phyloP scores from a whole-genome alignment of 495 filamentous ascomycete genomes.

The Talaromyces stipitatus region DNA sequence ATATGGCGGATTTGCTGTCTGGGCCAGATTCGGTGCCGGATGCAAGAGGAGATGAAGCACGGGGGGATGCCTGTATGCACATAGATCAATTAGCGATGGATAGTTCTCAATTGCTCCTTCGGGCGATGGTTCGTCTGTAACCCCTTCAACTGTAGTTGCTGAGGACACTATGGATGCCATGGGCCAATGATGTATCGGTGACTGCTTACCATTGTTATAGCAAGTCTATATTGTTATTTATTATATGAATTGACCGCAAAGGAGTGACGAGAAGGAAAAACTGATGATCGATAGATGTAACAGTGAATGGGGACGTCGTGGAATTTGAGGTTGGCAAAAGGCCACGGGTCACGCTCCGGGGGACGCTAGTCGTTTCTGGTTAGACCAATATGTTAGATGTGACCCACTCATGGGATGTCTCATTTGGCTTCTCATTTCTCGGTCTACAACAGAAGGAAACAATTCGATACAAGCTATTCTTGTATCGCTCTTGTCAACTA shows the following conservation, averaged over 20 bases:
- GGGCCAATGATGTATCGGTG: not conserved
- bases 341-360: conserved; percentile 5
- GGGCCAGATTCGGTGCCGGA: conserved; percentile 43
- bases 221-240: not conserved
- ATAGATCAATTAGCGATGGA: conserved; percentile 2
- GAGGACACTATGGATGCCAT: not conserved
- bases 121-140: not conserved
- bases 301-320: not conserved
- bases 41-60: conserved; percentile 41
- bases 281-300: not conserved
- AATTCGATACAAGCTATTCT: too few relatives aligned
- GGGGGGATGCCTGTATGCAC: conserved; percentile 31
- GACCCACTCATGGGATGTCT: not conserved
- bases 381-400: not conserved
- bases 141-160: not conserved
- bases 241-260: not conserved
- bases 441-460: too few relatives aligned
- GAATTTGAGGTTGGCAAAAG: conserved; percentile 4
- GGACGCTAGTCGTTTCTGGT: not conserved
- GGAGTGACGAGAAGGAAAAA: not conserved
- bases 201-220: conserved; percentile 1
- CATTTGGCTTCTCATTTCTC: not conserved
- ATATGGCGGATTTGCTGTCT: conserved; percentile 58
- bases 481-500: not conserved
- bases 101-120: not conserved